Evolutionary conservation across 805 yeast genomes (phyloP).

Genomic region (Dipodascus geniculatus): DNA sequence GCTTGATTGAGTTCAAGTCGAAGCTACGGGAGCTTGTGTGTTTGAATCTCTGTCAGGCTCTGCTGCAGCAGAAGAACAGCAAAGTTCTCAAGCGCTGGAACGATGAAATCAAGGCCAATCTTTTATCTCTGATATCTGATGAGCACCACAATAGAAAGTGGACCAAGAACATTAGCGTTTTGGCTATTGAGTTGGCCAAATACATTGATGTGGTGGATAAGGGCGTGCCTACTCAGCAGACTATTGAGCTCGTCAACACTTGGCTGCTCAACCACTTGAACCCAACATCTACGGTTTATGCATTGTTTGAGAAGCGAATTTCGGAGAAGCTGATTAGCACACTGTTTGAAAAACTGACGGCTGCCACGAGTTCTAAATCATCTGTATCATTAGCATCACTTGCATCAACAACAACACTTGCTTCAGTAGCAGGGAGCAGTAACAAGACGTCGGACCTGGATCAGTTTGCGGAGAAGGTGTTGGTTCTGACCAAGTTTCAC

Average conservation of each 20-base stretch:
- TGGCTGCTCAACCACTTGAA: conserved; percentile 84
- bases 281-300: conserved; percentile 67
- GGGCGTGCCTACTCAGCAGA: conserved; percentile 28
- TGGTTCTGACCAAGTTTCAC: conserved; percentile 62
- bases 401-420: conserved; percentile 2
- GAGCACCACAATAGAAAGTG: conserved; percentile 81
- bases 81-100: conserved; percentile 14
- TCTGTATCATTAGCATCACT: conserved; percentile 8
- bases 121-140: conserved; percentile 70
- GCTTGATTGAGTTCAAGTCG: conserved; percentile 66
- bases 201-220: conserved; percentile 11
- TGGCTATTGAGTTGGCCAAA: conserved; percentile 56
- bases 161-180: conserved; percentile 69
- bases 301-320: conserved; percentile 53
- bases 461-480: conserved; percentile 45
- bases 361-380: not conserved
- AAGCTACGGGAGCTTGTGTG: conserved; percentile 81
- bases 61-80: conserved; percentile 55
- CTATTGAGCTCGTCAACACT: conserved; percentile 51
- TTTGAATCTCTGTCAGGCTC: conserved; percentile 55
- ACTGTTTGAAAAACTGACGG: conserved; percentile 4
- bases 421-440: conserved; percentile 4
- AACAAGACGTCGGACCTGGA: conserved; percentile 34
- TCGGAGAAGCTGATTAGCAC: conserved; percentile 9
- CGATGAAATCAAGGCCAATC: conserved; percentile 45